Percentiles rank a stretch among this genome's conserved stretches.
Conservation (phyloP, 2,329 filamentous ascomycete species). For the Phialophora tarda region DNA sequence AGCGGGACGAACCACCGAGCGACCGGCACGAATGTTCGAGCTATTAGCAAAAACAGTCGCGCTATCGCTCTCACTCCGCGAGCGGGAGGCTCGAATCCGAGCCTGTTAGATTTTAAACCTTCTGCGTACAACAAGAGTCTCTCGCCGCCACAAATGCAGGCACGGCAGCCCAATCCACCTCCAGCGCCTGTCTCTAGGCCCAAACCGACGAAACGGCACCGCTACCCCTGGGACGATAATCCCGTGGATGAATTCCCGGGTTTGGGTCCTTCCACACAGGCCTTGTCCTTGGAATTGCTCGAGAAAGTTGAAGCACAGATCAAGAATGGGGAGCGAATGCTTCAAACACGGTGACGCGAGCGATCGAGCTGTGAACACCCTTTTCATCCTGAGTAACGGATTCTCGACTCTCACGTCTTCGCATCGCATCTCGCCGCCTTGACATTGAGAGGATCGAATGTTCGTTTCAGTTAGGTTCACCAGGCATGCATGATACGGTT, state of each 20-base stretch:
- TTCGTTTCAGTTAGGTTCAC: neutral
- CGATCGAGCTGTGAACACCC: neutral
- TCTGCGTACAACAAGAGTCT: neutral
- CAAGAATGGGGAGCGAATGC: neutral
- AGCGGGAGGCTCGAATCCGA: neutral
- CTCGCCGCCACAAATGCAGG: neutral
- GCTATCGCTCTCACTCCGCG: neutral
- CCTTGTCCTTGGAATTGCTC: conserved; percentile 29
- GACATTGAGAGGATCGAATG: neutral
- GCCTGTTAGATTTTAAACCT: no score
- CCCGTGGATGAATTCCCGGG: conserved; percentile 25
- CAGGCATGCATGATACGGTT: neutral
- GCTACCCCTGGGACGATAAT: conserved; percentile 18
- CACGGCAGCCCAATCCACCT: neutral
- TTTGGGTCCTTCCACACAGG: conserved; percentile 33
- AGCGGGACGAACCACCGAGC: neutral
- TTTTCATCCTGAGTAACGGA: neutral
- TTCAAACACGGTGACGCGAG: neutral
- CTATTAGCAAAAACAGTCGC: neutral
- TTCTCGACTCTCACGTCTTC: neutral
- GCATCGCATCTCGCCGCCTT: neutral
- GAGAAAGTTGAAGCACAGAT: conserved; percentile 28
- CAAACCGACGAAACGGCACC: neutral
- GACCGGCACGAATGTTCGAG: neutral
- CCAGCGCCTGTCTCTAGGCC: neutral